A percentile compares a stretch with the other conserved stretches of the same genome.
Evolutionary conservation across 2,329 filamentous ascomycete species (phyloP).

Genomic region (Diplodia seriata): DNA sequence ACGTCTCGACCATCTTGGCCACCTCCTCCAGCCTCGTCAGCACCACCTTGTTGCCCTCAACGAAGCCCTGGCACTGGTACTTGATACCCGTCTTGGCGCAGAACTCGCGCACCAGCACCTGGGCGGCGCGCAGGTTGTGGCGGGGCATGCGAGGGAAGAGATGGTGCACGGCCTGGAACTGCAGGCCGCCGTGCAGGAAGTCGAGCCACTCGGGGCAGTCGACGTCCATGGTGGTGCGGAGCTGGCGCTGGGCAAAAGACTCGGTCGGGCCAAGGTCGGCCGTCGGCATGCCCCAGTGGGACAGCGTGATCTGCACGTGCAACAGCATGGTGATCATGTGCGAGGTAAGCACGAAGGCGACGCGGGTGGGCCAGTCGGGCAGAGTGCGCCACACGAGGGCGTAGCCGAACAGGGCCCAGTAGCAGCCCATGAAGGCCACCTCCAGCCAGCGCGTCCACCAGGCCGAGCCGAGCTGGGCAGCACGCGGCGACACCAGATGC

Average conservation of each 20-base stretch:
- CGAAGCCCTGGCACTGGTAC: slow-evolving; percentile 85
- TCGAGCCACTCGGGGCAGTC: slow-evolving; percentile 88
- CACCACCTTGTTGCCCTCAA: slow-evolving; percentile 82
- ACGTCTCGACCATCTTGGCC: slow-evolving; percentile 73
- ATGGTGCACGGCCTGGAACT: slow-evolving; percentile 90
- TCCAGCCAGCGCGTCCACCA: slow-evolving; percentile 88
- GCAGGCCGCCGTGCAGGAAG: slow-evolving; percentile 85
- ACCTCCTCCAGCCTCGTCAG: slow-evolving; percentile 79
- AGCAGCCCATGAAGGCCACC: slow-evolving; percentile 75
- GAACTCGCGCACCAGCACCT: slow-evolving; percentile 79
- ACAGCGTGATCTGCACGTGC: slow-evolving; percentile 89
- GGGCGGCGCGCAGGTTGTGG: slow-evolving; percentile 79
- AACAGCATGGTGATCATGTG: slow-evolving; percentile 82
- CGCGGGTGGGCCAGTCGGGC: slow-evolving; percentile 70
- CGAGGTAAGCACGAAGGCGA: slow-evolving; percentile 78
- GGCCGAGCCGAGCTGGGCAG: slow-evolving; percentile 75
- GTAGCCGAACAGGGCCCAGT: slow-evolving; percentile 89
- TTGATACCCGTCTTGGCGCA: slow-evolving; percentile 83
- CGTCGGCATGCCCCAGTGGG: slow-evolving; percentile 93
- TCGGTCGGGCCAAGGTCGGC: slow-evolving; percentile 82
- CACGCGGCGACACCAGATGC: slow-evolving; percentile 73
- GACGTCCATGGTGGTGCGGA: slow-evolving; percentile 92
- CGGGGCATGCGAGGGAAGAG: slow-evolving; percentile 82
- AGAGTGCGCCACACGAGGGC: slow-evolving; percentile 76
- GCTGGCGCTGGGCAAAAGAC: slow-evolving; percentile 88